Conservation (phyloP, 306 rosid species). For the Vachellia pachyceras region DNA sequence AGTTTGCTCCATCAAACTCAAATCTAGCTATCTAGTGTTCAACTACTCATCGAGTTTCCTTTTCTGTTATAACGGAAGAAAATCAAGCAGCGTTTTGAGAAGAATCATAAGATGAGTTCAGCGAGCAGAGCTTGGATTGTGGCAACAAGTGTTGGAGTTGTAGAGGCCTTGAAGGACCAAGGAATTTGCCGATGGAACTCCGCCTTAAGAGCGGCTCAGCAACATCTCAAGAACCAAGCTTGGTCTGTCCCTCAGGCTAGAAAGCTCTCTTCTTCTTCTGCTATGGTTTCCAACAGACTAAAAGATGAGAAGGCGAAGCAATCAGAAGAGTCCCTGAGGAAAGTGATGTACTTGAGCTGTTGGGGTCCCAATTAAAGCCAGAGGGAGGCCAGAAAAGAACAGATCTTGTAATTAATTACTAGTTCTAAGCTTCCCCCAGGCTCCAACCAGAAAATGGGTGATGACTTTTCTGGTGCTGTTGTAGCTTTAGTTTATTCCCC, state of each 20-base stretch:
- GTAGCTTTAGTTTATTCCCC: background rate
- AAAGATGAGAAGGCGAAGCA: background rate
- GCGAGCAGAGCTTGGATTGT: background rate
- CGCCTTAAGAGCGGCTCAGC: background rate
- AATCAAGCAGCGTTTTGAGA: background rate
- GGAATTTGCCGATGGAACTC: background rate
- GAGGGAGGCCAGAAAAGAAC: background rate
- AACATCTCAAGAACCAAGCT: background rate
- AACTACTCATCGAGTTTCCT: no score
- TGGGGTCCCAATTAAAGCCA: conserved; percentile 15
- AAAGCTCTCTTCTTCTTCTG: background rate
- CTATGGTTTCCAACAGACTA: background rate
- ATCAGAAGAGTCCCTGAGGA: background rate
- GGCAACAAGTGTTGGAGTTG: background rate
- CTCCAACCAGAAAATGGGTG: background rate
- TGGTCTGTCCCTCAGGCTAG: background rate
- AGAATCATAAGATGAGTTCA: background rate
- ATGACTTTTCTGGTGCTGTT: background rate
- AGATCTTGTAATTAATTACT: background rate
- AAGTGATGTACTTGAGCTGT: background rate
- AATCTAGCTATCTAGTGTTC: no score
- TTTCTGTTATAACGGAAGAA: no score
- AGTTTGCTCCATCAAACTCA: no score
- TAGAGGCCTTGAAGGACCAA: conserved; percentile 8
- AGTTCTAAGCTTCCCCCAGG: background rate